Evolutionary conservation across 441 rosid genomes (phyloP), one percentile per base, ranked within the genome.

Genomic region (Populus hybrid): DNA sequence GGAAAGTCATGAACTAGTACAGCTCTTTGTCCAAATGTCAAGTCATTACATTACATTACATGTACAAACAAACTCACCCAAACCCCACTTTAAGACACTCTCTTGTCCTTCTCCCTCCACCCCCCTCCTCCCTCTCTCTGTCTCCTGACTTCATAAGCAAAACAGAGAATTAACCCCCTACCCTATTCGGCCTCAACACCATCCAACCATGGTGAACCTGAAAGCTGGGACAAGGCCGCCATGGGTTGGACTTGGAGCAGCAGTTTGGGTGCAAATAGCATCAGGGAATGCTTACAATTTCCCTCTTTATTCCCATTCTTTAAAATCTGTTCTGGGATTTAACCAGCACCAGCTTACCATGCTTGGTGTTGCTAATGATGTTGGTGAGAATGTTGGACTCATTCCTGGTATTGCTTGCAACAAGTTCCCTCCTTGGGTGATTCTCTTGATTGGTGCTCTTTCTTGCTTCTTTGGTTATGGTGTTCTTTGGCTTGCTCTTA

Each of bases 201-300:
- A 1, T 38, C 7, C 35, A 74, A 70, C 86, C 9, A 89, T 85
- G 89, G 83, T 73, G 78, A 85, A 38, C 70, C 88, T 91, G 7
- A 95, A 94, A 83, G 85, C 87, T 3, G 98, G 98, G 64, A 94
- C 89, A 80, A 87, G 97, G 81, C 98, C 99, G 21, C 99, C 99
- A 7, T 95, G 99, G 98, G 90, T 94, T 28, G 98, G 98, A 6
- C 86, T 93, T 26, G 96, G 93, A 4, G 98, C 98, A 0, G 99
- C 98, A 7, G 88, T 91, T 0, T 94, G 99, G 98, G 90, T 96
- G 69, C 87, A 91, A 80, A 80, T 90, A 72, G 86, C 97, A 0
- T 93, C 98, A 1, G 99, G 96, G 72, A 90, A 81, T 81, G 74
- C 80, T 45, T 84, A 86, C 81, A 95, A 88, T 76, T 95, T 95